These are phyloP conservation scores for Berberis thunbergii DNA, from an alignment of 164 flowering plant species.

Conservation along the genomic window DNA sequence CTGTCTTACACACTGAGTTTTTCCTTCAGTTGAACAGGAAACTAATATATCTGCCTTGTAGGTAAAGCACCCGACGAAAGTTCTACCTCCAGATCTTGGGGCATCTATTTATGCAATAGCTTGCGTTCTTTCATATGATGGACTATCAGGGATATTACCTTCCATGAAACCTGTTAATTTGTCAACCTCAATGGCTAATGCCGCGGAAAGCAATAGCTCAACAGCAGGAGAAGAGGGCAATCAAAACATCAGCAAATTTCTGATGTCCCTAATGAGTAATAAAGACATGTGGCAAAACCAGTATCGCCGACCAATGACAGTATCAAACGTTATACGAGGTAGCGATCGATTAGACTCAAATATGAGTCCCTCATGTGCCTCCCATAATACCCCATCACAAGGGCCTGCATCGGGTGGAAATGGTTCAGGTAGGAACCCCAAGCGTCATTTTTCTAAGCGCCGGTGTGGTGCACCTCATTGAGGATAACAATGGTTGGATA, in stretches of 20 bases:
- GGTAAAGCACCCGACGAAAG: slow-evolving; percentile 50
- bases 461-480: no score
- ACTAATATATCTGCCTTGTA: slow-evolving; percentile 17
- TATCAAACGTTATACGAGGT: no score
- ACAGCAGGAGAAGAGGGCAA: slow-evolving; percentile 10
- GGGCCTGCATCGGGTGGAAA: no score
- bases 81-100: slow-evolving; percentile 62
- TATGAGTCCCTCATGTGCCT: no score
- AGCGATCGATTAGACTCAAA: no score
- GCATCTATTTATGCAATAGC: slow-evolving; percentile 64
- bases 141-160: slow-evolving; percentile 38
- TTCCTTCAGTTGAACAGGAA: neutral
- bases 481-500: no score
- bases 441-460: no score
- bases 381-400: no score
- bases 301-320: slow-evolving; percentile 4
- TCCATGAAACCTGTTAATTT: slow-evolving; percentile 28
- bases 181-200: slow-evolving; percentile 31
- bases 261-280: slow-evolving; percentile 17
- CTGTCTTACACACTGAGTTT: no score
- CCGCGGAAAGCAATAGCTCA: slow-evolving; percentile 18
- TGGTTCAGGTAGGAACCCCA: no score
- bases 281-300: slow-evolving; percentile 4
- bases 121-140: slow-evolving; percentile 63
- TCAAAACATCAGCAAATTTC: slow-evolving; percentile 14